These are phyloP conservation scores for Naegleria gruberi DNA, from an alignment of 208 protist genomes.

Conservation along the genomic window DNA sequence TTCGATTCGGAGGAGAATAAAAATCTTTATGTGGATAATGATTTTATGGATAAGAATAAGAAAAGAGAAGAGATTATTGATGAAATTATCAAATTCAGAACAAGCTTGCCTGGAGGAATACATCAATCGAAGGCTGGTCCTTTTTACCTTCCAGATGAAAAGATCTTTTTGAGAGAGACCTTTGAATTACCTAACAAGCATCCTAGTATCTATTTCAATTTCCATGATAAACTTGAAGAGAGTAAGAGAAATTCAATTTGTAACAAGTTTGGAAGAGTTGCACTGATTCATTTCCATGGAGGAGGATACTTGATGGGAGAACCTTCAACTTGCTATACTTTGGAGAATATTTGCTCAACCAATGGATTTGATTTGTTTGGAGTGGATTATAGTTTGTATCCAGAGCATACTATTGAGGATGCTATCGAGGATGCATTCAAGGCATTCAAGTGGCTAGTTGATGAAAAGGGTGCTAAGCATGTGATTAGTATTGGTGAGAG, in stretches of 20 bases:
- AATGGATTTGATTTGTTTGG: slow-evolving; percentile 1
- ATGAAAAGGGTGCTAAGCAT: background rate
- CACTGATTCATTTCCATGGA: background rate
- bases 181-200: background rate
- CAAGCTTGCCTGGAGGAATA: background rate
- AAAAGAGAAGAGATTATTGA: background rate
- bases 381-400: background rate
- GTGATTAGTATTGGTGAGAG: background rate
- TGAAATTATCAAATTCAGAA: background rate
- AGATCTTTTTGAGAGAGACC: background rate
- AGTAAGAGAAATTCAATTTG: background rate
- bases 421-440: background rate
- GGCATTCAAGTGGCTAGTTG: background rate
- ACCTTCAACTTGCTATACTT: background rate
- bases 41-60: background rate
- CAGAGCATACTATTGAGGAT: background rate
- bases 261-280: background rate
- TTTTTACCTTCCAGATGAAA: background rate
- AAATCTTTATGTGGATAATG: background rate
- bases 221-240: background rate
- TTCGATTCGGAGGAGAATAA: background rate
- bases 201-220: background rate
- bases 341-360: background rate
- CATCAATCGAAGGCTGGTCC: background rate
- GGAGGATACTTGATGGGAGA: background rate